These are phyloP conservation scores for Phytopythium sindhum DNA, from an alignment of 352 stramenopile species.

Conservation along the genomic window DNA sequence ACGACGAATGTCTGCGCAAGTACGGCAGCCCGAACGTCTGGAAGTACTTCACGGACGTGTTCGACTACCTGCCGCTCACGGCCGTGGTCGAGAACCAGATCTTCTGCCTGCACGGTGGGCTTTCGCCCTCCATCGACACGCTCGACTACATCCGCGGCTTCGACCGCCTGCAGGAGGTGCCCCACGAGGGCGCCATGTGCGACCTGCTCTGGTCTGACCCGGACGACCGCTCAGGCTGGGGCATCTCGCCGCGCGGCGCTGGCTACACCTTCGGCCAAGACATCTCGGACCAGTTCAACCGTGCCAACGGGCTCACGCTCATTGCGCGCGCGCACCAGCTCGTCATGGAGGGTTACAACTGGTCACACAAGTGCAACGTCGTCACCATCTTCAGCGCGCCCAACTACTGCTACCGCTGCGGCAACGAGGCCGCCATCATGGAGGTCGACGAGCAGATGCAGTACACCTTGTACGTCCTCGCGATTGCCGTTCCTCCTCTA, in stretches of 20 bases:
- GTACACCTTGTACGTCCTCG: conserved; percentile 90
- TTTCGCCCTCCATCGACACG: conserved; percentile 94
- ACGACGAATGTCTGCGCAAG: conserved; percentile 87
- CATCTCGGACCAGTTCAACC: conserved; percentile 97
- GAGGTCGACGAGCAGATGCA: conserved; percentile 95
- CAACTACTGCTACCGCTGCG: conserved; percentile 99
- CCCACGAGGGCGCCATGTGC: conserved; percentile 93
- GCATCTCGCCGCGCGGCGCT: conserved; percentile 96
- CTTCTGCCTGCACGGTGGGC: conserved; percentile 98
- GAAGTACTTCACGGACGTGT: conserved; percentile 96
- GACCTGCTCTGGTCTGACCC: conserved; percentile 99
- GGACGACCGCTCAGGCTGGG: conserved; percentile 98
- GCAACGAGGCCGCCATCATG: conserved; percentile 98
- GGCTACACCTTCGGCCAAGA: conserved; percentile 98
- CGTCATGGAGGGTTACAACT: conserved; percentile 90
- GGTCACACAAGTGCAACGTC: conserved; percentile 95
- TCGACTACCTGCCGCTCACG: conserved; percentile 93
- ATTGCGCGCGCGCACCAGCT: conserved; percentile 97
- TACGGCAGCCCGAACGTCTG: conserved; percentile 99
- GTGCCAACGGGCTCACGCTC: conserved; percentile 96
- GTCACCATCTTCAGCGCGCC: conserved; percentile 98
- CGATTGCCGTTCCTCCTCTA: background rate
- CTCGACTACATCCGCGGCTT: conserved; percentile 94
- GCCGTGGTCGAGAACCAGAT: conserved; percentile 99
- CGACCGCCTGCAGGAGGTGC: conserved; percentile 89